A percentile compares a stretch with the other conserved stretches of the same genome.
phyloP scores from a whole-genome alignment of 352 stramenopile genomes.

The Phytophthora citrophthora region DNA sequence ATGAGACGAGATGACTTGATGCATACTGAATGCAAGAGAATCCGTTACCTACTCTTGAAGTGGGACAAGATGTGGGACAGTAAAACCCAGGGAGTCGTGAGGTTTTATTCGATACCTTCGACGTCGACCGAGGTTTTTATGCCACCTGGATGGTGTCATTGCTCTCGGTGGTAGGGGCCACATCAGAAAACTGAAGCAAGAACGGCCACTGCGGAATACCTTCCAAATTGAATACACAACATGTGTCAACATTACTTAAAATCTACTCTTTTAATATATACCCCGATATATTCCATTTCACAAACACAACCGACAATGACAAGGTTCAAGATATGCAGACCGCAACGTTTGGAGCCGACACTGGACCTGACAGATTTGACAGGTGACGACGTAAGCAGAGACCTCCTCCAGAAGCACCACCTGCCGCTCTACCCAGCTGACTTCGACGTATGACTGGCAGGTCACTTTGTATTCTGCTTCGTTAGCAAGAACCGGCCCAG shows the following conservation, averaged over 20 bases:
- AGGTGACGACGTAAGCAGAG: conserved; percentile 4
- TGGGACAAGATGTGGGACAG: neutral
- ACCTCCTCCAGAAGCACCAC: conserved; percentile 6
- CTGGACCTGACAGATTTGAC: conserved; percentile 12
- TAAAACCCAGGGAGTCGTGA: conserved; percentile 18
- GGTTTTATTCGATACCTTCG: conserved; percentile 2
- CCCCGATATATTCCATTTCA: too few relatives aligned
- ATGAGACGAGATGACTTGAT: conserved; percentile 1
- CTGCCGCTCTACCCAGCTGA: neutral
- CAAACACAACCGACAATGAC: too few relatives aligned
- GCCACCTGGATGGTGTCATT: conserved; percentile 19
- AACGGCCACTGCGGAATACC: too few relatives aligned
- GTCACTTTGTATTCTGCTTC: conserved; percentile 27
- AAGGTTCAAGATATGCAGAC: too few relatives aligned
- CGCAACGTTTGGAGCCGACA: conserved; percentile 2
- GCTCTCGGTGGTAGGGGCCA: conserved; percentile 20
- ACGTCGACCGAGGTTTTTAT: conserved; percentile 25
- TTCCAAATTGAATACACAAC: too few relatives aligned
- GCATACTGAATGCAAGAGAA: neutral
- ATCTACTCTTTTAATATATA: too few relatives aligned
- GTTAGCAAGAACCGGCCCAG: conserved; percentile 6
- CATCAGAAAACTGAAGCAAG: conserved; percentile 5
- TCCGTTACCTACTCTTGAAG: conserved; percentile 6
- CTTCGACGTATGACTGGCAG: neutral
- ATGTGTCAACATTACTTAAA: too few relatives aligned